A percentile compares a stretch with the other conserved stretches of the same genome.
These are phyloP conservation scores for Phialemonium atrogriseum DNA, from an alignment of 2,329 filamentous ascomycete species.

Conservation along the genomic window DNA sequence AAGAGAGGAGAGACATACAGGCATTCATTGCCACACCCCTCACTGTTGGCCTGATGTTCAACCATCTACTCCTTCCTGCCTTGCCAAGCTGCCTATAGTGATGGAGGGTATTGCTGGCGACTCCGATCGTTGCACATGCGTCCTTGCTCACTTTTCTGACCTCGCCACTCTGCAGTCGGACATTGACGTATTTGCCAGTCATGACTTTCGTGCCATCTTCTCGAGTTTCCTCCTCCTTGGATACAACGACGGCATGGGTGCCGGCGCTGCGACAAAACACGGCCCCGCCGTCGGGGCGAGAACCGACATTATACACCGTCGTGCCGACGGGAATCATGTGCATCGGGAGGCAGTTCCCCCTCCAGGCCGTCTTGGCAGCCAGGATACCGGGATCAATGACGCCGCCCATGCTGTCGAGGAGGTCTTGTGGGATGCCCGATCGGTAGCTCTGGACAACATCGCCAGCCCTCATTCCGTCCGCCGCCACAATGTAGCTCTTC, in stretches of 20 bases:
- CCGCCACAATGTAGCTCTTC: conserved; percentile 89
- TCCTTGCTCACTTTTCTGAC: conserved; percentile 82
- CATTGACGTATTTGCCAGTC: conserved; percentile 69
- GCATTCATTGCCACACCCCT: conserved; percentile 99
- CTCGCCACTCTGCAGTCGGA: conserved; percentile 88
- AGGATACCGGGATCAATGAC: conserved; percentile 90
- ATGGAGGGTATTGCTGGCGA: conserved; percentile 87
- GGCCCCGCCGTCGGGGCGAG: conserved; percentile 61
- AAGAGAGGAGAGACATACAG: conserved; percentile 39
- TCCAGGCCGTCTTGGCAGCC: conserved; percentile 86
- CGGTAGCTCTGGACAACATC: conserved; percentile 91
- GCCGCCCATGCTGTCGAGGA: conserved; percentile 89
- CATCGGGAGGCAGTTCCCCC: conserved; percentile 89
- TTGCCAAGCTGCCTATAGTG: conserved; percentile 90
- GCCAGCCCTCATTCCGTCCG: conserved; percentile 86
- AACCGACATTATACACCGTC: conserved; percentile 82
- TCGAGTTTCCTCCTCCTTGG: conserved; percentile 72
- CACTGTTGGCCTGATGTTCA: conserved; percentile 91
- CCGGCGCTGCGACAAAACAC: conserved; percentile 94
- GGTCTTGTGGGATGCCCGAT: conserved; percentile 75
- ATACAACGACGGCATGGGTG: conserved; percentile 80
- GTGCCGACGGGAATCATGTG: conserved; percentile 97
- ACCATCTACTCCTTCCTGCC: conserved; percentile 85
- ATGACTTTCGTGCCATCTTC: conserved; percentile 52
- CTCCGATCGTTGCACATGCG: conserved; percentile 88